These are phyloP conservation scores for Phylloporus arenicola DNA, from an alignment of 768 basidiomycete species.

Conservation along the genomic window DNA sequence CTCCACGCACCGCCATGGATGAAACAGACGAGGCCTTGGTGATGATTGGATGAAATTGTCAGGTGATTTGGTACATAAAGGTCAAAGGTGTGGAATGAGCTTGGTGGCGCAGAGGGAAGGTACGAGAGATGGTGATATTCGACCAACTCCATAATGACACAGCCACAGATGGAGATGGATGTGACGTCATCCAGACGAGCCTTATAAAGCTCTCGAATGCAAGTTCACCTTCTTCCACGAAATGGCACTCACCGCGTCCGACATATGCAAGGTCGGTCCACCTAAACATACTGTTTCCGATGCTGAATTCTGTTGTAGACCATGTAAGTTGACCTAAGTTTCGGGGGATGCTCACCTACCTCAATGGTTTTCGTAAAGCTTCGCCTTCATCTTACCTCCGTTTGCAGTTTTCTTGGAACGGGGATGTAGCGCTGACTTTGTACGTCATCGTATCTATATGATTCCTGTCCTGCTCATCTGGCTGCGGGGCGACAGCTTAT, in stretches of 20 bases:
- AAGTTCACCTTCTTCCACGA: constrained; percentile 5
- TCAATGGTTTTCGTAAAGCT: constrained; percentile 30
- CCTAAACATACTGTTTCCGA: neutral
- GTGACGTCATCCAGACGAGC: constrained; percentile 27
- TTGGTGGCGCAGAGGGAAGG: constrained; percentile 15
- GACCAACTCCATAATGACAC: constrained; percentile 14
- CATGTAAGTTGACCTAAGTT: constrained; percentile 35
- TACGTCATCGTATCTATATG: constrained; percentile 32
- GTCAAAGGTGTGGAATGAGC: constrained; percentile 49
- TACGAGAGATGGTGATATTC: constrained; percentile 34
- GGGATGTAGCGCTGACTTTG: constrained; percentile 74
- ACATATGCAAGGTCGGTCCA: constrained; percentile 67
- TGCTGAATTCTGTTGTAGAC: constrained; percentile 31
- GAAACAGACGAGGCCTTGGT: constrained; percentile 54
- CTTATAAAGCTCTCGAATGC: constrained; percentile 10
- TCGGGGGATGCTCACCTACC: neutral
- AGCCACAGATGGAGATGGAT: constrained; percentile 3
- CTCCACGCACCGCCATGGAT: constrained; percentile 85
- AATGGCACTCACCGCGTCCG: constrained; percentile 70
- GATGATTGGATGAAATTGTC: neutral
- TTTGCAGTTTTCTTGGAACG: constrained; percentile 86
- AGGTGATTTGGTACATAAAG: constrained; percentile 37
- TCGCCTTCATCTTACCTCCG: constrained; percentile 74
- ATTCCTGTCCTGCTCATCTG: neutral
- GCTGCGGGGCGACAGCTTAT: constrained; percentile 36